A percentile compares a stretch with the other conserved stretches of the same genome.
phyloP scores from a whole-genome alignment of 768 basidiomycete genomes.

The Pisolithus microcarpus region DNA sequence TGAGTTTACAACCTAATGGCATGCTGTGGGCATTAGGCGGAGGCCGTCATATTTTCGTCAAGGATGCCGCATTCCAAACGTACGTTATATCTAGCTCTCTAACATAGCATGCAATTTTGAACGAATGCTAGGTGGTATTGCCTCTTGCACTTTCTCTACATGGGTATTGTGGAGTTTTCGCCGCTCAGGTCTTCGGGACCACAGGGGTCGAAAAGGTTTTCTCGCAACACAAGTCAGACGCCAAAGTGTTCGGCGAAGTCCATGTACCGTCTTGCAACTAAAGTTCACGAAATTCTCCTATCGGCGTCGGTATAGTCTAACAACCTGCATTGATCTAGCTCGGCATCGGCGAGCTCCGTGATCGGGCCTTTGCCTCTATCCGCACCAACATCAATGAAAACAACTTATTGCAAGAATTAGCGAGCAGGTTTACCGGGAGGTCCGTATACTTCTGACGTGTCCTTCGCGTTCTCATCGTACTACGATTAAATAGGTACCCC shows the following conservation, averaged over 20 bases:
- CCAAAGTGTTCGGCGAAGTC: conserved; percentile 35
- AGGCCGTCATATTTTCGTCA: conserved; percentile 19
- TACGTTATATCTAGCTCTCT: background rate
- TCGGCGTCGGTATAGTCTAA: no score
- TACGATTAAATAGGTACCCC: no score
- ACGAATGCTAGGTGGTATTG: conserved; percentile 28
- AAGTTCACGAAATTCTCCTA: conserved; percentile 18
- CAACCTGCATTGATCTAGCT: no score
- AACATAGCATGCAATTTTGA: background rate
- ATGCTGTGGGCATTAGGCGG: conserved; percentile 10
- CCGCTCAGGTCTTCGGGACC: conserved; percentile 21
- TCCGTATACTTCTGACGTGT: no score
- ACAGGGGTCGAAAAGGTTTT: background rate
- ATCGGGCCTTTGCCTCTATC: no score
- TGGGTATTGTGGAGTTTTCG: conserved; percentile 25
- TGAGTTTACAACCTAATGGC: background rate
- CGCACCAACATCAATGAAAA: no score
- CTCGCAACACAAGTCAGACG: background rate
- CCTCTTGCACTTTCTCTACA: conserved; percentile 35
- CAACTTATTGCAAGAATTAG: no score
- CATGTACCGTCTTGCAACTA: conserved; percentile 37
- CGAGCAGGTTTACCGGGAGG: no score
- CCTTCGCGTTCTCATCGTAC: no score
- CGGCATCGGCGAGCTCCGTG: no score
- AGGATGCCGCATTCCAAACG: conserved; percentile 25